Percentiles rank a stretch among this genome's conserved stretches.
phyloP scores from a whole-genome alignment of 306 rosid species.

The Rubus parviflorus region DNA sequence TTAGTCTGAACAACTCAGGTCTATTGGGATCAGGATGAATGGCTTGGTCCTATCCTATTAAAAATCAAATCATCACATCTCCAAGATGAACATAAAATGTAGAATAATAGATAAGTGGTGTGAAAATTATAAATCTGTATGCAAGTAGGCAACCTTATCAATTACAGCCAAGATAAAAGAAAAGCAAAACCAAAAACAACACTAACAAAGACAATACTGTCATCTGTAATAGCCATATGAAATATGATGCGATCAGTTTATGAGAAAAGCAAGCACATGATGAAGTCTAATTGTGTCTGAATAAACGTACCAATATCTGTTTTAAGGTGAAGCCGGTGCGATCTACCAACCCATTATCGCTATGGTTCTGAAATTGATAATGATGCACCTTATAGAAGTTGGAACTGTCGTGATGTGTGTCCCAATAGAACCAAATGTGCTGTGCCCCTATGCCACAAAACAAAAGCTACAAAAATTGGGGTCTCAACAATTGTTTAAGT shows the following conservation, averaged over 20 bases:
- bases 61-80: neutral
- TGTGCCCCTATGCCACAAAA: neutral
- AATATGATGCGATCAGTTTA: neutral
- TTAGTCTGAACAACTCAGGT: neutral
- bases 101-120: neutral
- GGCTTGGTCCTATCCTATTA: neutral
- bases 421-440: neutral
- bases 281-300: neutral
- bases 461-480: neutral
- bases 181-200: neutral
- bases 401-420: conserved; percentile 7
- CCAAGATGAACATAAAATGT: neutral
- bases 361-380: neutral
- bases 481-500: neutral
- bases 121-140: neutral
- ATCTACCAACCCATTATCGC: neutral
- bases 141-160: neutral
- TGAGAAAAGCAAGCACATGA: conserved; percentile 8
- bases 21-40: neutral
- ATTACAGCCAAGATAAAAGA: neutral
- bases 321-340: neutral
- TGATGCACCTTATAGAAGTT: neutral
- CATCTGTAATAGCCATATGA: neutral
- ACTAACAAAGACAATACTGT: neutral
- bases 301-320: neutral